phyloP scores from a whole-genome alignment of 306 rosid species.

The Leucaena leucocephala region DNA sequence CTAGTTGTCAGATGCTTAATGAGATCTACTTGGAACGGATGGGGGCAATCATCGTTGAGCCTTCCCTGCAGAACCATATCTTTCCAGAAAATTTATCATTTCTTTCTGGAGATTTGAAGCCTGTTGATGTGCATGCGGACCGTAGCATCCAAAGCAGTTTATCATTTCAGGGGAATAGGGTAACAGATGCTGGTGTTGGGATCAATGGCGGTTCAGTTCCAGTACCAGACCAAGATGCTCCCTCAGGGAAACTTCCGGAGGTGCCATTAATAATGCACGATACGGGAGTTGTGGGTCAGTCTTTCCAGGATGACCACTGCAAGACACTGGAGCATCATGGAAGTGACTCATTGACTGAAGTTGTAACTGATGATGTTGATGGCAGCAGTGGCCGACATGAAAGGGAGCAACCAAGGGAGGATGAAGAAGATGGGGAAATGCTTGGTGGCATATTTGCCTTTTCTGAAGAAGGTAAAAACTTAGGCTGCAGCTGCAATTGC shows the following conservation, averaged over 20 bases:
- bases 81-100: slow-evolving; percentile 41
- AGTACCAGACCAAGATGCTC: slow-evolving; percentile 36
- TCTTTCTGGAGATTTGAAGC: slow-evolving; percentile 46
- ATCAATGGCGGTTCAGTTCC: slow-evolving; percentile 36
- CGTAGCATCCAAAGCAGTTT: slow-evolving; percentile 29
- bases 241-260: slow-evolving; percentile 31
- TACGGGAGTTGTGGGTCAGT: slow-evolving; percentile 38
- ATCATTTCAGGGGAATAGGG: slow-evolving; percentile 36
- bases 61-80: slow-evolving; percentile 39
- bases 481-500: slow-evolving; percentile 22
- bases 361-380: slow-evolving; percentile 60
- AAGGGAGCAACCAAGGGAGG: slow-evolving; percentile 48
- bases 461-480: slow-evolving; percentile 63
- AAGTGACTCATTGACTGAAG: slow-evolving; percentile 51
- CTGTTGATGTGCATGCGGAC: slow-evolving; percentile 39
- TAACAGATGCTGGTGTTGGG: slow-evolving; percentile 34
- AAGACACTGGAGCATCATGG: slow-evolving; percentile 43
- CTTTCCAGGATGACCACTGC: slow-evolving; percentile 56
- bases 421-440: slow-evolving; percentile 57
- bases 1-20: slow-evolving; percentile 51
- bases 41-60: slow-evolving; percentile 46
- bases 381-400: slow-evolving; percentile 50
- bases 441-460: slow-evolving; percentile 66
- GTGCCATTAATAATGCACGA: slow-evolving; percentile 43
- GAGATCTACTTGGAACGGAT: slow-evolving; percentile 59